Conservation (phyloP, 306 rosid species). For the Dicorynia guianensis region DNA sequence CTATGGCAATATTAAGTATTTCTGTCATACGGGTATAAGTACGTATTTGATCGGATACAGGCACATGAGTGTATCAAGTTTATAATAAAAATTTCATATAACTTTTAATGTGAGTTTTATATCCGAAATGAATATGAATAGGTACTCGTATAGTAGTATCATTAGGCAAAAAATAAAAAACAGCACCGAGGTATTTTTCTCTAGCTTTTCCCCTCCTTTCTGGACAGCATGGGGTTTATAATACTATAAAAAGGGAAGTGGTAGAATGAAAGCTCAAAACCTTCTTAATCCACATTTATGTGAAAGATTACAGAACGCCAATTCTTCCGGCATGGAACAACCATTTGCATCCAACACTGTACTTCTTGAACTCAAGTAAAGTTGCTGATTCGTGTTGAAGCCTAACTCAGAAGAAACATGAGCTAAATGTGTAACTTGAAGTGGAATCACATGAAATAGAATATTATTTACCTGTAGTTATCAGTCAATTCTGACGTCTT, state of each 20-base stretch:
- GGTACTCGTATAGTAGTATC: no score
- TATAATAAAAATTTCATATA: no score
- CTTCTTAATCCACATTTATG: neutral
- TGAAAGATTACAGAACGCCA: neutral
- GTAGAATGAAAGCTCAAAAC: no score
- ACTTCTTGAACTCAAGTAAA: neutral
- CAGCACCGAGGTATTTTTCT: slow-evolving; percentile 19
- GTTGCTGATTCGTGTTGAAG: neutral
- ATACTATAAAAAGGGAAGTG: no score
- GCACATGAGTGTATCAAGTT: no score
- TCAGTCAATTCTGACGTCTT: slow-evolving; percentile 15
- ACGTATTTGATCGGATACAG: no score
- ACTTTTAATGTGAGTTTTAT: no score
- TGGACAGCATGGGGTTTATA: neutral
- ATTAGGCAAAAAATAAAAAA: slow-evolving; percentile 10
- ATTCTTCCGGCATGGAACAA: neutral
- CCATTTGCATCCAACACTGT: neutral
- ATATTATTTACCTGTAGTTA: neutral
- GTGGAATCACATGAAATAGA: neutral
- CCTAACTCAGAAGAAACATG: slow-evolving; percentile 18
- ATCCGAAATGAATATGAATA: no score
- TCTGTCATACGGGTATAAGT: no score
- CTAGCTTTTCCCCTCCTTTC: neutral
- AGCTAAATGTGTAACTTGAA: slow-evolving; percentile 24
- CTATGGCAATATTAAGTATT: neutral